These are phyloP conservation scores for Agaricus blazei DNA, from an alignment of 768 basidiomycete species.

Conservation along the genomic window DNA sequence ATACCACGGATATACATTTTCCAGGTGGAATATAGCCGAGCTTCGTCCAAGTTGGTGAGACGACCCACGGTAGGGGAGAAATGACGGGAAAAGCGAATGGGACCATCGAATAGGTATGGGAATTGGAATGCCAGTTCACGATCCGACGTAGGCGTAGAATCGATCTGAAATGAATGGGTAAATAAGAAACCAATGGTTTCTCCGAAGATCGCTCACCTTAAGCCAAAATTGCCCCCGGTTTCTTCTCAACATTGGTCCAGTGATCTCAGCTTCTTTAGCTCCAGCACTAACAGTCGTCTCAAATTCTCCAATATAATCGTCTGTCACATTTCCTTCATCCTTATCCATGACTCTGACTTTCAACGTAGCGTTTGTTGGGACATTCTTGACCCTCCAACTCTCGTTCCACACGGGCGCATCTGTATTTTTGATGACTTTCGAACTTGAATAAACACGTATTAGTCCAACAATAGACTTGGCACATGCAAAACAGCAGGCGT, in stretches of 20 bases:
- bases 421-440: slow-evolving; percentile 55
- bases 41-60: slow-evolving; percentile 56
- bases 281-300: slow-evolving; percentile 49
- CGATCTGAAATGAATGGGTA: slow-evolving; percentile 37
- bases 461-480: no score
- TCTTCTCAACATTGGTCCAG: slow-evolving; percentile 43
- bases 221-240: slow-evolving; percentile 63
- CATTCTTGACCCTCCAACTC: slow-evolving; percentile 67
- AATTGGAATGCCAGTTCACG: slow-evolving; percentile 26
- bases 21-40: slow-evolving; percentile 74
- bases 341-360: slow-evolving; percentile 65
- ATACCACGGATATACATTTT: slow-evolving; percentile 65
- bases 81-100: slow-evolving; percentile 66
- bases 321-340: slow-evolving; percentile 49
- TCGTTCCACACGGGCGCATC: slow-evolving; percentile 73
- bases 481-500: slow-evolving; percentile 17
- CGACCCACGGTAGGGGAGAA: slow-evolving; percentile 65
- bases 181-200: background rate
- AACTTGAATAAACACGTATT: slow-evolving; percentile 32
- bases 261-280: slow-evolving; percentile 60
- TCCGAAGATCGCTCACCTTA: slow-evolving; percentile 37
- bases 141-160: slow-evolving; percentile 40
- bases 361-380: slow-evolving; percentile 57
- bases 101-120: slow-evolving; percentile 70
- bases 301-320: slow-evolving; percentile 65